Evolutionary conservation across 2,329 filamentous ascomycete genomes (phyloP).

Genomic region (Fusarium abutilonis): DNA sequence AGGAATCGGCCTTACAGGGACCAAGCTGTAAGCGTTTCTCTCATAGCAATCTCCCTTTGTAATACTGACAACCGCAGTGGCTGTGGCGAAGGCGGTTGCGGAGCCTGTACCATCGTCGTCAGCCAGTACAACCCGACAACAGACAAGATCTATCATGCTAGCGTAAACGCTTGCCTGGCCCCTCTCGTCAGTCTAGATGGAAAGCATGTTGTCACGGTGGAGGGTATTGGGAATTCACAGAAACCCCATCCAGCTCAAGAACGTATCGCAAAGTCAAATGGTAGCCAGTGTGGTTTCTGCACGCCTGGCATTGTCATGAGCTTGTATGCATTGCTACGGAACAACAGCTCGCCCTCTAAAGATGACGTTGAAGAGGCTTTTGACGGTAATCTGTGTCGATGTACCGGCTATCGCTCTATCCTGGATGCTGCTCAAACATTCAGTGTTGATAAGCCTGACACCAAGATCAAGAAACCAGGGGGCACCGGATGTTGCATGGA

Average conservation of each 20-base stretch:
- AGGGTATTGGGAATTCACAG: conserved; percentile 91
- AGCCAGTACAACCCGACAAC: conserved; percentile 95
- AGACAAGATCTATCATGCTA: conserved; percentile 92
- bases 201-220: conserved; percentile 97
- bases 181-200: conserved; percentile 93
- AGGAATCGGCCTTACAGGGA: conserved; percentile 92
- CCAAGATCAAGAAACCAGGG: conserved; percentile 56
- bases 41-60: conserved; percentile 2
- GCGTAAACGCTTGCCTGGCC: conserved; percentile 94
- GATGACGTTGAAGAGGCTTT: conserved; percentile 95
- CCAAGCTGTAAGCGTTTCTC: conserved; percentile 72
- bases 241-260: conserved; percentile 90
- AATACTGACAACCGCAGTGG: conserved; percentile 60
- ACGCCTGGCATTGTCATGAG: conserved; percentile 99
- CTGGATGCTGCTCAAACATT: conserved; percentile 94
- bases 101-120: conserved; percentile 94
- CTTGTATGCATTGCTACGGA: conserved; percentile 89
- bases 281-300: conserved; percentile 93
- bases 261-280: conserved; percentile 88
- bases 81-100: conserved; percentile 95
- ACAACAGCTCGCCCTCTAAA: conserved; percentile 79
- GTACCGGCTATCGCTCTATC: conserved; percentile 94
- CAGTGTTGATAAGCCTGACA: conserved; percentile 61
- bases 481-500: conserved; percentile 78
- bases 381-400: conserved; percentile 94